Conservation (phyloP, 2,329 filamentous ascomycete genomes). For the Lecanosticta acicola region DNA sequence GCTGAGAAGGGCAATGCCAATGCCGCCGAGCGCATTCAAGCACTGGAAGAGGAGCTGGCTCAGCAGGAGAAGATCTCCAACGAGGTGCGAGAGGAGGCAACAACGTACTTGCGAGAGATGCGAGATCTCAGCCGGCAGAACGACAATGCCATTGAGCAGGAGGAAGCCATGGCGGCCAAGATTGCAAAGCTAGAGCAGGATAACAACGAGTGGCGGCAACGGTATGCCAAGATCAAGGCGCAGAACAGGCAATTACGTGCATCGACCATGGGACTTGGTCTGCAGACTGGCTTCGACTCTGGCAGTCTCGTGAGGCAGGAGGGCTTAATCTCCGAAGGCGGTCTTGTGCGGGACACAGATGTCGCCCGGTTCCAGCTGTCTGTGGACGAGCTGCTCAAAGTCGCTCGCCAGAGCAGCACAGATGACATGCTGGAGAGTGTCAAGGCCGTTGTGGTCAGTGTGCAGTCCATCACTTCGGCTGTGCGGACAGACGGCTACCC, state of each 20-base stretch:
- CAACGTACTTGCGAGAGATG: conserved; percentile 84
- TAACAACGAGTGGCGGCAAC: conserved; percentile 81
- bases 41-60: conserved; percentile 58
- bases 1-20: conserved; percentile 19
- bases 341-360: conserved; percentile 82
- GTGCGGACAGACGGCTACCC: conserved; percentile 43
- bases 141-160: conserved; percentile 70
- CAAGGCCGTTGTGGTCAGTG: conserved; percentile 76
- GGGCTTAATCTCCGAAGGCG: conserved; percentile 55
- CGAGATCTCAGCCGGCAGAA: conserved; percentile 75
- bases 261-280: conserved; percentile 70
- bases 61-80: conserved; percentile 80
- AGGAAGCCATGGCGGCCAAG: conserved; percentile 69
- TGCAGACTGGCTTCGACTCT: conserved; percentile 51
- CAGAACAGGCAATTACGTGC: conserved; percentile 76
- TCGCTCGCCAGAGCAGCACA: conserved; percentile 67
- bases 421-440: conserved; percentile 75
- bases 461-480: conserved; percentile 79
- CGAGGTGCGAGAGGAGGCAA: conserved; percentile 78
- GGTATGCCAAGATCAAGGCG: conserved; percentile 82
- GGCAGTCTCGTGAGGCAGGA: conserved; percentile 60
- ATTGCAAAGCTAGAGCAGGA: conserved; percentile 75
- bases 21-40: conserved; percentile 54
- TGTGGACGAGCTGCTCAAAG: conserved; percentile 81
- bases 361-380: conserved; percentile 93